A percentile compares a stretch with the other conserved stretches of the same genome.
These are phyloP conservation scores for Thalassiosira mediterranea DNA, from an alignment of 352 stramenopile genomes.

Conservation along the genomic window DNA sequence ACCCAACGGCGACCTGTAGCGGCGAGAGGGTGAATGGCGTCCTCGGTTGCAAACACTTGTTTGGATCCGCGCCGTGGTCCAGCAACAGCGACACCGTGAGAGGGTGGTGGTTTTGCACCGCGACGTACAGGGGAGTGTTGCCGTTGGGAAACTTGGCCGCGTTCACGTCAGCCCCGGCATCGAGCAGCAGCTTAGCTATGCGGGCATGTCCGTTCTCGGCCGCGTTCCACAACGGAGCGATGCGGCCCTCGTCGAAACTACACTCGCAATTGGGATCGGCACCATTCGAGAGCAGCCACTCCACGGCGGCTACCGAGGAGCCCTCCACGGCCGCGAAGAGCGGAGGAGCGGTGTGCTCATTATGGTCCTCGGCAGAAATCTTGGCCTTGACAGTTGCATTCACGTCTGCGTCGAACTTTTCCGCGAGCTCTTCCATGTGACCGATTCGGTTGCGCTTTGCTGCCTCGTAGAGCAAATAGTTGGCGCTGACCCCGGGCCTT, in stretches of 20 bases:
- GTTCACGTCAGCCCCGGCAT: constrained; percentile 20
- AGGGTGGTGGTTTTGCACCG: constrained; percentile 19
- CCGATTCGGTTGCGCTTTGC: not conserved
- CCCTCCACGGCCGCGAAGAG: constrained; percentile 5
- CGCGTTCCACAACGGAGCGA: constrained; percentile 3
- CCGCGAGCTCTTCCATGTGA: constrained; percentile 17
- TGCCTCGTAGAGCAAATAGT: constrained; percentile 8
- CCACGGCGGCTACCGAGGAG: not conserved
- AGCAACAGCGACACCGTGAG: constrained; percentile 18
- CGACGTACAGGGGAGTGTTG: constrained; percentile 16
- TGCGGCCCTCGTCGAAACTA: not conserved
- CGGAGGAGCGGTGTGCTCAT: not conserved
- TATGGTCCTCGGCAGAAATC: not conserved
- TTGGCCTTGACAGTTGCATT: not conserved
- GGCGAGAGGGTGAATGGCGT: too few relatives aligned
- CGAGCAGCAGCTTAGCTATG: constrained; percentile 16
- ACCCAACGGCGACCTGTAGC: too few relatives aligned
- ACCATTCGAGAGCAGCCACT: not conserved
- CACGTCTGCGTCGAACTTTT: constrained; percentile 12
- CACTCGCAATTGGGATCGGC: constrained; percentile 8
- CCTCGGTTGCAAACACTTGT: not conserved
- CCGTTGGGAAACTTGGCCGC: not conserved
- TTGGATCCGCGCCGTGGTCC: constrained; percentile 6
- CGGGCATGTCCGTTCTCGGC: constrained; percentile 11
- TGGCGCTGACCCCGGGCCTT: not conserved